Base-by-base conservation (phyloP, 345 rosid genomes). In the Pugionium cornutum region DNA sequence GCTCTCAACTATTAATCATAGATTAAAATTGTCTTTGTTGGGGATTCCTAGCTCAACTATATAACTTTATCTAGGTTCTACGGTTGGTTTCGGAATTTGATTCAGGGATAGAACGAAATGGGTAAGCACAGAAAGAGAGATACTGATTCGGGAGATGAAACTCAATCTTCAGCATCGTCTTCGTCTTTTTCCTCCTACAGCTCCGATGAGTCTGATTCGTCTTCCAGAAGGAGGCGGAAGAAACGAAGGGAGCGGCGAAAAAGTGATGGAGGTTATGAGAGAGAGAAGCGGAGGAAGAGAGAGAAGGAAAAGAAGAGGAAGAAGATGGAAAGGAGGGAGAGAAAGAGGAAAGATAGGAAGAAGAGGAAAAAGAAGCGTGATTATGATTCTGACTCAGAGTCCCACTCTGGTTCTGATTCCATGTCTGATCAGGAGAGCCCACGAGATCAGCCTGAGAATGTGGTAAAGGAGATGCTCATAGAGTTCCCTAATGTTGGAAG, bases 401-500 rank as follows among this genome's bases (percentile, higher is more conserved):
- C 82, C 4, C 65, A 18, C 5, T 68, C 75, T 5, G 70, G 7
- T 35, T 79, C 74, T 53, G 68, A 32, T 10, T 80, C 81, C 42
- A 76, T 69, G 9, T 73, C 79, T n/a, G 86, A 75, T 59, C 49
- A 48, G 0, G 82, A 77, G 62, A 51, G 58, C 10, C 53, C 45
- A 28, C 67, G 58, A 45, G 50, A 75, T 49, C 69, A 57, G 5
- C 86, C 96, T 33, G 85, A 77, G 70, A 75, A 41, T 46, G 86
- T 78, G 39, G 79, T 83, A 3, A 67, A 76, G 42, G 81, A 76
- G 58, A 63, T 89, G 80, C 64, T 92, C 2, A 35, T 28, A 26
- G 84, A 87, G 56, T 92, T 86, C 48, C 95, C 95, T 36, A 57
- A 73, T 44, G 87, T 86, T 59, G 87, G 80, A 27, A 68, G 62